Base-by-base conservation (phyloP, 2,329 filamentous ascomycete species). In the Fusarium scirpi region DNA sequence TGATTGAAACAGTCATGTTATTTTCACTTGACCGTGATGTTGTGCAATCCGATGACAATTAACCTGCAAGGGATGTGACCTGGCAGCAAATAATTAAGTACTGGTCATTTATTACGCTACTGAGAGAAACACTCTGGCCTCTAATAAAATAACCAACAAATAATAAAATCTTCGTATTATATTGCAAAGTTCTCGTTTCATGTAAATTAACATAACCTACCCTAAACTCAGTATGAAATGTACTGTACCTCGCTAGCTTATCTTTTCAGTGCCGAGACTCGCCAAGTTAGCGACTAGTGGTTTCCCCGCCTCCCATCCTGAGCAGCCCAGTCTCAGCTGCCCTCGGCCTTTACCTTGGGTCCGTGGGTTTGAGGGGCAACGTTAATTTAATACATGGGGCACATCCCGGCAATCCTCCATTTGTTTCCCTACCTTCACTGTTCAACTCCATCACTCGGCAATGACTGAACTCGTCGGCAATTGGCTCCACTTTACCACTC, bases 401-500 rank as follows among this genome's bases (percentile, higher is more conserved):
- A 27, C 12, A 29, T 46, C 47, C 54, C 61, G 54, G 47, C 49
- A 30, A 47, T 25, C 16, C 25, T 47, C 25, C 13, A 13, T 25
- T 27, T 27, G 24, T n/a, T 38, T n/a, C 34, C 34, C 18, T n/a
- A 38, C 18, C 18, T 38, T 51, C 48, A 24, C 22, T 29, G 5
- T 24, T 38, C 34, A 38, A 63, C 29, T 41, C 44, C 58, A 47
- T 46, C 46, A 64, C 38, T 43, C 58, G 61, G 70, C 49, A 48
- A 78, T 78, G 77, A 71, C 76, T 24, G 77, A 79, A 54, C 61
- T 72, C 11, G 68, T 73, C 53, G 71, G 60, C 16, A 77, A 78
- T n/a, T 80, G 78, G 78, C 72, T 79, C 58, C 76, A 76, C 55
- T 80, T 79, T 57, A 73, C 67, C 27, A 74, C 63, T 34, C 69